Evolutionary conservation across 2,329 filamentous ascomycete species (phyloP).

Genomic region (Spiromastix sp.): DNA sequence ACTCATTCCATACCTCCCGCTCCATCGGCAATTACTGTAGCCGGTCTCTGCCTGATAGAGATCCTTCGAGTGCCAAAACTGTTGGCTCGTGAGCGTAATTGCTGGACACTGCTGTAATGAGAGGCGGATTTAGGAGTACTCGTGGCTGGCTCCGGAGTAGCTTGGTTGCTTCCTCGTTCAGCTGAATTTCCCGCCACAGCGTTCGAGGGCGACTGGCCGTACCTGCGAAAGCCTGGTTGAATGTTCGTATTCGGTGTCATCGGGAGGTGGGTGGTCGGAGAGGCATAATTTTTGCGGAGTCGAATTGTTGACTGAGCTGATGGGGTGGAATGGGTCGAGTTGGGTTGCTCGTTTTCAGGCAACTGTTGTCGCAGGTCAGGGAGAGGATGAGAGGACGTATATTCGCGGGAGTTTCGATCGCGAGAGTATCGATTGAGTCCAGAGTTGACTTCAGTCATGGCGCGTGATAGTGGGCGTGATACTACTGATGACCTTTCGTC

Average conservation of each 20-base stretch:
- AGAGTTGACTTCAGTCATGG: constrained; percentile 31
- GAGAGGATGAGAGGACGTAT: constrained; percentile 16
- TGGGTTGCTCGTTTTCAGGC: constrained; percentile 10
- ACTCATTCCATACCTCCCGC: background rate
- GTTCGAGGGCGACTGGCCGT: constrained; percentile 11
- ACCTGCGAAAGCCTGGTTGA: constrained; percentile 32
- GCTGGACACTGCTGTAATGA: constrained; percentile 30
- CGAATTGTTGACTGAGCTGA: constrained; percentile 26
- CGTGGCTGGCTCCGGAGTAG: constrained; percentile 17
- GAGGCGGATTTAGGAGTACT: constrained; percentile 26
- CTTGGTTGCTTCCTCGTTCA: constrained; percentile 13
- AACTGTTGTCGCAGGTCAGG: constrained; percentile 15
- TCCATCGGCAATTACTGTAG: background rate
- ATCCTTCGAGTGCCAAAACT: constrained; percentile 27
- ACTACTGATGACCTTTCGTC: constrained; percentile 20
- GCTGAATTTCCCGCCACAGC: constrained; percentile 6
- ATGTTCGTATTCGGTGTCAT: constrained; percentile 29
- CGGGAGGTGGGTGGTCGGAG: constrained; percentile 24
- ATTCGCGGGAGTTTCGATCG: constrained; percentile 24
- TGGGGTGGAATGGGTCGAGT: constrained; percentile 17
- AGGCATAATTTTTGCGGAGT: constrained; percentile 27
- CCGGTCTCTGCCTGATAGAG: constrained; percentile 16
- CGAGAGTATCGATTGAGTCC: constrained; percentile 19
- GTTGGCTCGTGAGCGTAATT: constrained; percentile 26
- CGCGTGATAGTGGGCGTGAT: constrained; percentile 30